Conservation (phyloP, 73 alveolate species). For the Blepharisma japonicum region DNA sequence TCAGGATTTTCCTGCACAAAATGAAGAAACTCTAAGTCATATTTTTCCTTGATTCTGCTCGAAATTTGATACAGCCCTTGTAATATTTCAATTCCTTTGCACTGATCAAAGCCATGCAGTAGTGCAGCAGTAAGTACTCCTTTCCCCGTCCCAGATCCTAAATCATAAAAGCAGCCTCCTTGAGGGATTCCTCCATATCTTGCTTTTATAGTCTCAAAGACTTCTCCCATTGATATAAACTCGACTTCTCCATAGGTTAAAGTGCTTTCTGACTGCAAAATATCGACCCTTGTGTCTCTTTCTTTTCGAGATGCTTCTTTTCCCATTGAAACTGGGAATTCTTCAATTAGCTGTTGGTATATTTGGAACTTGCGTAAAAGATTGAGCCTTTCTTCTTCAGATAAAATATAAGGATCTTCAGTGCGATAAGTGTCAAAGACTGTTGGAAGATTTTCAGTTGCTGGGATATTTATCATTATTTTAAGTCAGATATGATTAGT, state of each 20-base stretch:
- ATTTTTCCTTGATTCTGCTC: neutral
- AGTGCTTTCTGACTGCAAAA: neutral
- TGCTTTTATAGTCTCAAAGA: conserved; percentile 31
- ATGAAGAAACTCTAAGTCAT: neutral
- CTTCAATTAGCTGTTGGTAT: too few species aligned
- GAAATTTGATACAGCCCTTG: conserved; percentile 59
- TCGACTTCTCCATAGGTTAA: conserved; percentile 32
- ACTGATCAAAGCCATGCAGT: conserved; percentile 63
- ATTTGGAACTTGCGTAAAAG: too few species aligned
- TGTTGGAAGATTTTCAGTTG: too few species aligned
- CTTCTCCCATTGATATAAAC: conserved; percentile 36
- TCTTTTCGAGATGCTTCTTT: too few species aligned
- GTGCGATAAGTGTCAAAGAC: too few species aligned
- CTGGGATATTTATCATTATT: too few species aligned
- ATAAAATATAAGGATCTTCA: too few species aligned
- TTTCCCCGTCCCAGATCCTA: conserved; percentile 93
- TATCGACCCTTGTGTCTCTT: too few species aligned
- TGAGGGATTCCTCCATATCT: conserved; percentile 25
- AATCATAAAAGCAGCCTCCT: conserved; percentile 82
- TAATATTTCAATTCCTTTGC: conserved; percentile 78
- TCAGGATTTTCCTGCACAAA: neutral
- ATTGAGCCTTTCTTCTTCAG: too few species aligned
- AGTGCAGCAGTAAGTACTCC: conserved; percentile 81
- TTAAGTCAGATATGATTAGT: too few species aligned
- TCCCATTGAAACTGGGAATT: too few species aligned